Evolutionary conservation across 371 early-diverging fungal species (phyloP), one percentile per base, ranked within the genome.

Genomic region (Mucor velutinosus): DNA sequence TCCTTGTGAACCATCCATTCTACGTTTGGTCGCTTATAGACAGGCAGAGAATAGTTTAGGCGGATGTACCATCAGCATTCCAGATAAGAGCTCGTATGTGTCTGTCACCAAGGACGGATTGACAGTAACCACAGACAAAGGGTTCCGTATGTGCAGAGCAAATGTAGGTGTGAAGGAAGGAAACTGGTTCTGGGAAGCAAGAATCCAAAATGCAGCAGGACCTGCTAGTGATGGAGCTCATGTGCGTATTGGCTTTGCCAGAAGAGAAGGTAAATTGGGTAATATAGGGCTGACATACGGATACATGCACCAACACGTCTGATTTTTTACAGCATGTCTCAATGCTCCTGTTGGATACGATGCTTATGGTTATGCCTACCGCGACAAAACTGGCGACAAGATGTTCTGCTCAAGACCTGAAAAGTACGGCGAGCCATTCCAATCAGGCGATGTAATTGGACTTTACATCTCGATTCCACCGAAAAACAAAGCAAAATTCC

Each of bases 321-420:
- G 23, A 7, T 8, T 23, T 33, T 53, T 33, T 53, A 17, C 10
- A 88, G 90, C 89, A 7, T 87, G 86, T 63, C 63, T 87, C 17
- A 86, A 89, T 67, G 89, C 88, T 1, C 91, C 91, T 11, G 89
- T 90, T 35, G 91, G 91, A 2, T 89, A 88, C 69, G 91, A 91
- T 69, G 88, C 79, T 21, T 90, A 89, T 66, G 82, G 89, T 47
- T 91, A 90, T 71, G 91, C 87, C 0, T 82, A 87, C 57, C 85
- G 91, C 2, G 91, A 91, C 62, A 75, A 79, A 33, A 89, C 91
- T 15, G 90, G 90, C 4, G 89, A 91, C 49, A 85, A 81, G 39
- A 69, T 91, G 30, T 87, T 86, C 69, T 83, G 85, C 68, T 89
- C 90, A 15, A 70, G 84, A 21, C 86, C 84, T 14, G 70, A 71